Conservation (phyloP, 2,329 filamentous ascomycete genomes). For the Mycosphaerella arachidis region DNA sequence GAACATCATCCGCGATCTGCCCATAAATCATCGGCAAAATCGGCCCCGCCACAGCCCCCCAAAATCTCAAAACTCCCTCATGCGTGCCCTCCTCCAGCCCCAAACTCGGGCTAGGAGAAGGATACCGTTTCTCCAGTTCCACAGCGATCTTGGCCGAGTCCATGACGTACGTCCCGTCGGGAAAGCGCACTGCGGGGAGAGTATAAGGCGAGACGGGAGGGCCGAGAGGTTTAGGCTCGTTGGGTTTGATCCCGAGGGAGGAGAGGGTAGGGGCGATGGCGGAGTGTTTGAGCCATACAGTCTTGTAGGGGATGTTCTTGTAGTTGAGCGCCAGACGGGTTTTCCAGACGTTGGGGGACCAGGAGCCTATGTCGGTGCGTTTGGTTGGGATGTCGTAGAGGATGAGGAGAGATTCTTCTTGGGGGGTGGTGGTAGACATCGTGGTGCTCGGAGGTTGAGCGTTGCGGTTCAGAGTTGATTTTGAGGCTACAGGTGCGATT, state of each 20-base stretch:
- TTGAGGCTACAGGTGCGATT: not conserved
- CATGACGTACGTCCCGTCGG: conserved; percentile 15
- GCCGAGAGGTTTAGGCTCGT: not conserved
- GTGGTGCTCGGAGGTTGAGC: not conserved
- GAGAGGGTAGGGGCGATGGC: conserved; percentile 15
- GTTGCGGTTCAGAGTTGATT: too few relatives aligned
- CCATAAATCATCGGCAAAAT: conserved; percentile 22
- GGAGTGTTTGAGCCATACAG: conserved; percentile 11
- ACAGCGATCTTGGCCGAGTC: conserved; percentile 20
- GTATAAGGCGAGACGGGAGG: conserved; percentile 11
- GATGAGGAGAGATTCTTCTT: not conserved
- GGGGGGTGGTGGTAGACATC: not conserved
- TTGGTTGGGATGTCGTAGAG: conserved; percentile 13
- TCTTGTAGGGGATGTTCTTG: conserved; percentile 21
- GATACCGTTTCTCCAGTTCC: conserved; percentile 17
- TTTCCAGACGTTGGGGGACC: conserved; percentile 69
- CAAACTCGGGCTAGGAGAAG: conserved; percentile 10
- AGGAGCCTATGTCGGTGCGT: conserved; percentile 37
- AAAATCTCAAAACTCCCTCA: conserved; percentile 6
- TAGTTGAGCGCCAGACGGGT: conserved; percentile 51
- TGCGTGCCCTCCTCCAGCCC: conserved; percentile 14
- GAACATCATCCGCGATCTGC: conserved; percentile 13
- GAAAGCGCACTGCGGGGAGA: conserved; percentile 17
- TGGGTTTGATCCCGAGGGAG: conserved; percentile 12
- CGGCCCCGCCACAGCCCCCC: conserved; percentile 20